Evolutionary conservation across 202 grass and related monocot genomes (phyloP).

Genomic region (Saccharum hybrid): DNA sequence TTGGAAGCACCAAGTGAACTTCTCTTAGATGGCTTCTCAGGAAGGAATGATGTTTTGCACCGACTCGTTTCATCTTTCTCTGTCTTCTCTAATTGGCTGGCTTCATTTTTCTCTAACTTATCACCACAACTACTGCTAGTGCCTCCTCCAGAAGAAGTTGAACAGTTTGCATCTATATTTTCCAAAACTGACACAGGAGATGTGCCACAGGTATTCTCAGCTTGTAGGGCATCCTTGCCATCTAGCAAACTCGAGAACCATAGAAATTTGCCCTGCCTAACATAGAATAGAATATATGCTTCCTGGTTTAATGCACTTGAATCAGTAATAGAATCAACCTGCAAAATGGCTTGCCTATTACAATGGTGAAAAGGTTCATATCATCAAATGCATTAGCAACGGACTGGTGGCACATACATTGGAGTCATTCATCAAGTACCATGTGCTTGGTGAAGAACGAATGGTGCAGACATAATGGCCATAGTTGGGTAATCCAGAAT

Average conservation of each 20-base stretch:
- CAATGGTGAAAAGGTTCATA: slow-evolving; percentile 21
- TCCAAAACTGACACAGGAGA: slow-evolving; percentile 80
- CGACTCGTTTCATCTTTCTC: slow-evolving; percentile 43
- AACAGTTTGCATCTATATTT: slow-evolving; percentile 51
- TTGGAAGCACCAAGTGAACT: slow-evolving; percentile 29
- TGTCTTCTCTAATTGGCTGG: slow-evolving; percentile 11
- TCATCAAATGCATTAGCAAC: slow-evolving; percentile 37
- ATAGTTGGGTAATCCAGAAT: slow-evolving; percentile 62
- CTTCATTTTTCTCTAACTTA: slow-evolving; percentile 38
- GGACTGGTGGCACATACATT: slow-evolving; percentile 46
- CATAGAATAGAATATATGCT: slow-evolving; percentile 93
- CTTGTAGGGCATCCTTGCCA: slow-evolving; percentile 35
- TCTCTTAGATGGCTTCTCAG: slow-evolving; percentile 27
- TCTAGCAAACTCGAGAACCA: slow-evolving; percentile 82
- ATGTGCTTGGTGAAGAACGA: slow-evolving; percentile 72
- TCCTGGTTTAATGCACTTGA: slow-evolving; percentile 56
- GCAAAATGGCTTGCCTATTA: slow-evolving; percentile 27
- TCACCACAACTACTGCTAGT: slow-evolving; percentile 37
- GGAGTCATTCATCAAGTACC: slow-evolving; percentile 81
- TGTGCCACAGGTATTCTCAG: slow-evolving; percentile 36
- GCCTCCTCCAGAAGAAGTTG: slow-evolving; percentile 50
- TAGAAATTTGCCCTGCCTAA: slow-evolving; percentile 69
- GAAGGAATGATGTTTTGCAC: slow-evolving; percentile 24
- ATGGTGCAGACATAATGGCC: slow-evolving; percentile 84
- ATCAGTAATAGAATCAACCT: slow-evolving; percentile 65